phyloP scores from a whole-genome alignment of 163 green algal species.

The Chlorella variabilis region DNA sequence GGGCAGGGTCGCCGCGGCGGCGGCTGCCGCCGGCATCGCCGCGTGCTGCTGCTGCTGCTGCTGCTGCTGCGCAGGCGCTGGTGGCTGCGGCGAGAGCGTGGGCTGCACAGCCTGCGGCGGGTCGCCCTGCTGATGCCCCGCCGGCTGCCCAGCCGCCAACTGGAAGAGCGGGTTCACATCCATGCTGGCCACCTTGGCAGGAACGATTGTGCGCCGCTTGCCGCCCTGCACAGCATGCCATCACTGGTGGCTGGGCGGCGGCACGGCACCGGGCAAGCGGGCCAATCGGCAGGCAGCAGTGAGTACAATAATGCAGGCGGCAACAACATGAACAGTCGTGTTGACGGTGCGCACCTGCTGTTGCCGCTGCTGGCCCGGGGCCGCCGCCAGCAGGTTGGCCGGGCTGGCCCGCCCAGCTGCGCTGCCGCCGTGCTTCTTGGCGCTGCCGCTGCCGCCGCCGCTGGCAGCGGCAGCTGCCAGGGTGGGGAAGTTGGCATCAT shows the following conservation, averaged over 20 bases:
- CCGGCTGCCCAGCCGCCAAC: conserved; percentile 11
- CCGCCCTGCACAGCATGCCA: conserved; percentile 2
- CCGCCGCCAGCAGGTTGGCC: too few relatives aligned
- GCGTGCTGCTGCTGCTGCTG: background rate
- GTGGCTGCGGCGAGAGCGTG: background rate
- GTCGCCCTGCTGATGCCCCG: background rate
- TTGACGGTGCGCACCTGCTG: background rate
- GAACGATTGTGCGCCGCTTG: conserved; percentile 30
- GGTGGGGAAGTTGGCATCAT: conserved; percentile 39
- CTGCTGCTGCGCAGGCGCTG: background rate
- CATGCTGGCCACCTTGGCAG: conserved; percentile 21
- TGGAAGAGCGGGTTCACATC: conserved; percentile 15
- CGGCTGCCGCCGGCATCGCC: background rate
- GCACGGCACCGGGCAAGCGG: background rate
- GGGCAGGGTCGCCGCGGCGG: conserved; percentile 9
- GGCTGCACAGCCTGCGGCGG: background rate
- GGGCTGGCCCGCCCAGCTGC: background rate
- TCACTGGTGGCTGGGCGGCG: background rate
- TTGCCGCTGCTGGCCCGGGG: background rate
- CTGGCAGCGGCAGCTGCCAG: conserved; percentile 14
- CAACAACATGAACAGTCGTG: background rate
- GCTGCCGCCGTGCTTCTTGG: background rate
- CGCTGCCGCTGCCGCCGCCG: background rate
- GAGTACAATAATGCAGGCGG: background rate
- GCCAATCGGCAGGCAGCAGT: background rate